Base-by-base conservation (phyloP, 2,329 filamentous ascomycete genomes). In the Nectriaceae sp. region DNA sequence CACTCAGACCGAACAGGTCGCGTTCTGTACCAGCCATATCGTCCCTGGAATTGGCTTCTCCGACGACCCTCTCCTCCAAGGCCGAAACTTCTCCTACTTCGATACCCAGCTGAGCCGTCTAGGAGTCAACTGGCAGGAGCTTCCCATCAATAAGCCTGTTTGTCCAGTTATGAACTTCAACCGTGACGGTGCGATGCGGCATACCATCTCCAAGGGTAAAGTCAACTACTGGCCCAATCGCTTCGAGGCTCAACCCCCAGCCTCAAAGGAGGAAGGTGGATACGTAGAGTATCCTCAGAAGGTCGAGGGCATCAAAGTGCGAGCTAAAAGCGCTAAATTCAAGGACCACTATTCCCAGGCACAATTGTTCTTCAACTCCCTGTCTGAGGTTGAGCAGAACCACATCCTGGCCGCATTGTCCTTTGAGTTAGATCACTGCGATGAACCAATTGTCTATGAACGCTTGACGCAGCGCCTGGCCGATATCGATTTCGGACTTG, bases 361-460 rank as follows among this genome's bases (percentile, higher is more conserved):
- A 0, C 88, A 92, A 64, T 74, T 93, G 2, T 94, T 94, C 73
- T 93, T 84, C 73, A 93, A 93, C 73, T 91, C 87, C 15, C 69
- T 93, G 56, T 81, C 82, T 0, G 70, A 77, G 0, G 73, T 82
- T 3, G 89, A 93, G 68, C 84, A 88, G 69, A 80, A 88, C 54
- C 85, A 89, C 61, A 61, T 90, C 16, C 75, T 87, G 66, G 85
- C 89, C 58, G 87, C 85, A 0, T 80, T 90, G 42, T 83, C 86
- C 2, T 90, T 90, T 63, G 87, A 90, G 68, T 74, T 94, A 1
- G 88, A 91, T 62, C 89, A 93, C 67, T 94, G 89, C 64, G 88
- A 93, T 19, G 89, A 94, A 36, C 81, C 85, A 0, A 67, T 88
- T 10, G 88, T 94, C 0, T 93, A 91, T 66, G 80, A 86, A 53